Evolutionary conservation across 345 rosid genomes (phyloP), one percentile per base, ranked within the genome.

Genomic region (Salix dunnii): DNA sequence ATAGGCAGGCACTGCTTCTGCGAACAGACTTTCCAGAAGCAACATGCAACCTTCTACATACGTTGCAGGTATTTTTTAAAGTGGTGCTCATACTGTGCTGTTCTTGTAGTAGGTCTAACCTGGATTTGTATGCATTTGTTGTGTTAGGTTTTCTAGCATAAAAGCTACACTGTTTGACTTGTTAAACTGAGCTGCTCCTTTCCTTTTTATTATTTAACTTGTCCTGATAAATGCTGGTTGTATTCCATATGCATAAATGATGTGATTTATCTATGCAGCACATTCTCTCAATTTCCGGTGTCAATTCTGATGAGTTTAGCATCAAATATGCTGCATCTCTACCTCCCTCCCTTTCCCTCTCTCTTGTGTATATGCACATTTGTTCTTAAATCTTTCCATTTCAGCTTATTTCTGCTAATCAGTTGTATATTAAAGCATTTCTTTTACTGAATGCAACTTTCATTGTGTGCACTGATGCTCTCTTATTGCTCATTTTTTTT

Each of bases 21-120:
- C 91, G 99, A 42, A 85, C 97, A 11, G 99, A 96, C 75, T 96
- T 96, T 74, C 99, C 99, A 55, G 99, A 96, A 85, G 99, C 97
- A 53, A 96, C 97, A 8, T 96, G 98, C 87, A 96, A 96, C 82
- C 97, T 96, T 82, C 83, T 94, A 48, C 99, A 96, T 80, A 94
- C 99, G 38, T 82, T 96, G 65, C 97, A 92, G 94, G 99, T 93
- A 87, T 35, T 4, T 23, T 46, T 65, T 33, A 61, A 27, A 55
- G 40, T n/a, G 63, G 23, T 58, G 28, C 63, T 58, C 27, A n/a
- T 9, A 9, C 28, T 8, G 62, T 4, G 25, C 62, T 55, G 14
- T n/a, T 25, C 13, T 55, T n/a, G 13, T 55, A 21, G 28, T 2
- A 13, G 62, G 28, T 55, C 8, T 9, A 55, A 55, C 62, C 62